These are phyloP conservation scores for Cryptococcus deneoformans DNA, from an alignment of 1,284 basidiomycete genomes.

Conservation along the genomic window DNA sequence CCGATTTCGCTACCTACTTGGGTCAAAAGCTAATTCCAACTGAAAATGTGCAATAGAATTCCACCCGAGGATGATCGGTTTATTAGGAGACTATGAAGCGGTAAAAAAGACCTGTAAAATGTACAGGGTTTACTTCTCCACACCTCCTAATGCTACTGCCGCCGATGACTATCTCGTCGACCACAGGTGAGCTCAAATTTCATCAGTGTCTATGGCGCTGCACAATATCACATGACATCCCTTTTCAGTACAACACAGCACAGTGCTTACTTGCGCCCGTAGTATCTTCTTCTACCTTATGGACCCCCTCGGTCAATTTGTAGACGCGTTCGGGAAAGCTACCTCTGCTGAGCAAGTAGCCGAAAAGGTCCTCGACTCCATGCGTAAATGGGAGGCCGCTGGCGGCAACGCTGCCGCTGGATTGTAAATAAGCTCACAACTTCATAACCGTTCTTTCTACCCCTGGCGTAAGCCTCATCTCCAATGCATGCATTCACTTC, in stretches of 20 bases:
- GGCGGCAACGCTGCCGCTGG: constrained; percentile 45
- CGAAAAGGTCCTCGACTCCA: constrained; percentile 54
- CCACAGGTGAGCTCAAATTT: constrained; percentile 54
- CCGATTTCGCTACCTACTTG: background rate
- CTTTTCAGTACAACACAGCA: background rate
- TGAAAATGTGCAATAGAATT: constrained; percentile 61
- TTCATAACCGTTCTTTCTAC: background rate
- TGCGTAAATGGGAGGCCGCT: constrained; percentile 54
- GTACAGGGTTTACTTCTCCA: constrained; percentile 98
- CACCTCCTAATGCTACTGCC: constrained; percentile 75
- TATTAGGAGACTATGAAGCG: constrained; percentile 81
- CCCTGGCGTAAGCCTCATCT: background rate
- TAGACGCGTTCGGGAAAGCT: constrained; percentile 93
- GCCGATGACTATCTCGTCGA: constrained; percentile 91
- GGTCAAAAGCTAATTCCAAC: too few species aligned
- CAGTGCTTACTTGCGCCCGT: background rate
- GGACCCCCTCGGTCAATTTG: constrained; percentile 92
- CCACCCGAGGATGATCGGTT: constrained; percentile 83
- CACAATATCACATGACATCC: background rate
- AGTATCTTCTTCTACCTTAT: constrained; percentile 97
- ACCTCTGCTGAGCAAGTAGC: constrained; percentile 68
- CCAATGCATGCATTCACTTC: background rate
- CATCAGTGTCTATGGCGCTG: background rate
- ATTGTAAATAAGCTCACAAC: constrained; percentile 7
- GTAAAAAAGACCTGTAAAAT: constrained; percentile 89